Conservation (phyloP, 2,329 filamentous ascomycete species). For the Fusarium sp. region DNA sequence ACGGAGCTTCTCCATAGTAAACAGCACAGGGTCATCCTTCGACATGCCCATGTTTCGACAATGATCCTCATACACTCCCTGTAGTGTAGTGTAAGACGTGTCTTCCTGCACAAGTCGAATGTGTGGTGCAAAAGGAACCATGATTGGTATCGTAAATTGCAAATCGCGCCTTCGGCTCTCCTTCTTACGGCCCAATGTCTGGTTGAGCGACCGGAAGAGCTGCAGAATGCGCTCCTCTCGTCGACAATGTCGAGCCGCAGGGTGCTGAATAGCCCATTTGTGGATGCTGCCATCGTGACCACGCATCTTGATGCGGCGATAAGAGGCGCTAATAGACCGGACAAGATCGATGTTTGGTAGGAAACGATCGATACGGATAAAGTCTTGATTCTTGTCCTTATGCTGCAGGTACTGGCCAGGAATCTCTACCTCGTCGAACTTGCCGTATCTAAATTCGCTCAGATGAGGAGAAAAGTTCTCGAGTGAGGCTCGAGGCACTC, state of each 20-base stretch:
- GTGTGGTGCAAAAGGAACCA: conserved; percentile 94
- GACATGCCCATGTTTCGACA: conserved; percentile 86
- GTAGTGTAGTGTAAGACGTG: conserved; percentile 90
- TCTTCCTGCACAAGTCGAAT: conserved; percentile 97
- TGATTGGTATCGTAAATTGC: conserved; percentile 94
- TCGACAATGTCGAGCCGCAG: conserved; percentile 89
- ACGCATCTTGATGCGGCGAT: conserved; percentile 92
- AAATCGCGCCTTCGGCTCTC: conserved; percentile 93
- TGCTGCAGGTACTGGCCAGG: conserved; percentile 97
- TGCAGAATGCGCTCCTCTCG: conserved; percentile 96
- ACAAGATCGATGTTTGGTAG: conserved; percentile 94
- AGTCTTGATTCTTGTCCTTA: conserved; percentile 99
- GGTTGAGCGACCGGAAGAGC: conserved; percentile 97
- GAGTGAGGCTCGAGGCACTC: conserved; percentile 77
- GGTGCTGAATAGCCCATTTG: conserved; percentile 95
- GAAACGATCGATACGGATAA: conserved; percentile 97
- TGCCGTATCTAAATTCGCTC: conserved; percentile 96
- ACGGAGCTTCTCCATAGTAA: conserved; percentile 93
- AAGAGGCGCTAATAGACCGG: conserved; percentile 88
- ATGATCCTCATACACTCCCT: conserved; percentile 96
- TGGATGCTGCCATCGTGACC: conserved; percentile 98
- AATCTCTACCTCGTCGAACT: conserved; percentile 98
- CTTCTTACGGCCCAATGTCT: conserved; percentile 89
- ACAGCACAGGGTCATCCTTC: conserved; percentile 95
- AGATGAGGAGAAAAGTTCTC: conserved; percentile 91